Conservation (phyloP, 108 stramenopile genomes). For the Cylindrotheca closterium region DNA sequence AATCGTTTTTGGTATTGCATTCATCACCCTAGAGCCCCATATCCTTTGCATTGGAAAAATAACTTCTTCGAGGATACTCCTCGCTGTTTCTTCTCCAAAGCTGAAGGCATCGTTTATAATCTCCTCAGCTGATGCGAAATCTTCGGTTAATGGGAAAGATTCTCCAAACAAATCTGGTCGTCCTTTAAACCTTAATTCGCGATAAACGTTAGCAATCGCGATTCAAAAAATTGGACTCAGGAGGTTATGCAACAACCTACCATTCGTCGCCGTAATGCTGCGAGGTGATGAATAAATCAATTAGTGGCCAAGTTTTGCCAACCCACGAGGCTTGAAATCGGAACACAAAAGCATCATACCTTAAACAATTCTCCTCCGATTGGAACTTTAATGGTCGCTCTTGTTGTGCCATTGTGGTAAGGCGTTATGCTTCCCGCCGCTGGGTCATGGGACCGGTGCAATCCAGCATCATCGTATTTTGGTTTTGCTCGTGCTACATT, state of each 20-base stretch:
- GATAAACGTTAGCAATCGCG: neutral
- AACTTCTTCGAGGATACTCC: neutral
- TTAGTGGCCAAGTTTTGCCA: neutral
- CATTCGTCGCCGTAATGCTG: neutral
- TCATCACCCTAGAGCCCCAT: neutral
- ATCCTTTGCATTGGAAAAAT: neutral
- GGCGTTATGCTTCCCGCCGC: constrained; percentile 50
- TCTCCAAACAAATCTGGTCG: neutral
- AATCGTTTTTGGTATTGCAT: constrained; percentile 1
- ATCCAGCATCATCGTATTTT: constrained; percentile 21
- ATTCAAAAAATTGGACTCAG: neutral
- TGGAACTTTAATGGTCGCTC: constrained; percentile 30
- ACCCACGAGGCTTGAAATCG: neutral
- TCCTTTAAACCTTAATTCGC: neutral
- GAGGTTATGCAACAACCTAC: neutral
- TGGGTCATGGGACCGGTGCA: constrained; percentile 11
- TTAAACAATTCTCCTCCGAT: constrained; percentile 73
- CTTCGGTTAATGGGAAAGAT: neutral
- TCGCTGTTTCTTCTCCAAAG: neutral
- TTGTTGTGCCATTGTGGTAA: constrained; percentile 43
- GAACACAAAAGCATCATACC: neutral
- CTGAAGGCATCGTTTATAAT: neutral
- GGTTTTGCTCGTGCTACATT: constrained; percentile 22
- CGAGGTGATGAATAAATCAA: neutral
- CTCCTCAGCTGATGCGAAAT: neutral